These are phyloP conservation scores for Ceriops tagal DNA, from an alignment of 345 rosid species.

Conservation along the genomic window DNA sequence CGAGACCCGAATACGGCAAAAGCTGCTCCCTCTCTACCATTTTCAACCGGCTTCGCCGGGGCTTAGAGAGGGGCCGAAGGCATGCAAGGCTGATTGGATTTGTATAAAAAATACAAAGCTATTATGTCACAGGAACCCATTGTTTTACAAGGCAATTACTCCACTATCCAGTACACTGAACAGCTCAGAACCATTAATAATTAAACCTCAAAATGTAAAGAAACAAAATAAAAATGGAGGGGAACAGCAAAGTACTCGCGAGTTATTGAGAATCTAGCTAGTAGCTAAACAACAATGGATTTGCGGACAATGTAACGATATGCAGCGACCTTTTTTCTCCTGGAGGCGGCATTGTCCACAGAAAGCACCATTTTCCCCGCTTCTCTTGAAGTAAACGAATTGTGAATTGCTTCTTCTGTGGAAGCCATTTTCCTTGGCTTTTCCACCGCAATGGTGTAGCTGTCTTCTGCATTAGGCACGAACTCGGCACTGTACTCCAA, in stretches of 20 bases:
- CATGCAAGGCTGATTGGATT: not conserved
- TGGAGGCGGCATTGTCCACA: constrained; percentile 73
- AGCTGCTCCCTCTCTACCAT: too few relatives aligned
- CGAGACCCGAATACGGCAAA: too few relatives aligned
- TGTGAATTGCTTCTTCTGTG: constrained; percentile 68
- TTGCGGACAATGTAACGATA: constrained; percentile 84
- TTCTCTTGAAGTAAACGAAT: constrained; percentile 67
- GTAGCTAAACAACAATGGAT: constrained; percentile 36
- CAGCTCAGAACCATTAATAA: constrained; percentile 14
- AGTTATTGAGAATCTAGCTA: not conserved
- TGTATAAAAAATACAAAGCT: not conserved
- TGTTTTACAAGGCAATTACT: constrained; percentile 13
- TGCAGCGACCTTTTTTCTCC: constrained; percentile 86
- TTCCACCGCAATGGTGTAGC: constrained; percentile 84
- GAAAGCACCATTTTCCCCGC: constrained; percentile 87
- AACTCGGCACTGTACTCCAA: constrained; percentile 95
- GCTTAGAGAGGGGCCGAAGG: not conserved
- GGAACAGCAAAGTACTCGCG: not conserved
- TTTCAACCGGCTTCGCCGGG: too few relatives aligned
- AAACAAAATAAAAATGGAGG: not conserved
- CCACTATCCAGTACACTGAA: constrained; percentile 5
- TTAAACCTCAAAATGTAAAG: not conserved
- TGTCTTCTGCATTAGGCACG: constrained; percentile 67
- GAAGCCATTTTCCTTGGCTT: constrained; percentile 54
- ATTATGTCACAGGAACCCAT: not conserved